phyloP scores from a whole-genome alignment of 768 basidiomycete genomes.

The Hemileccinum impolitum region DNA sequence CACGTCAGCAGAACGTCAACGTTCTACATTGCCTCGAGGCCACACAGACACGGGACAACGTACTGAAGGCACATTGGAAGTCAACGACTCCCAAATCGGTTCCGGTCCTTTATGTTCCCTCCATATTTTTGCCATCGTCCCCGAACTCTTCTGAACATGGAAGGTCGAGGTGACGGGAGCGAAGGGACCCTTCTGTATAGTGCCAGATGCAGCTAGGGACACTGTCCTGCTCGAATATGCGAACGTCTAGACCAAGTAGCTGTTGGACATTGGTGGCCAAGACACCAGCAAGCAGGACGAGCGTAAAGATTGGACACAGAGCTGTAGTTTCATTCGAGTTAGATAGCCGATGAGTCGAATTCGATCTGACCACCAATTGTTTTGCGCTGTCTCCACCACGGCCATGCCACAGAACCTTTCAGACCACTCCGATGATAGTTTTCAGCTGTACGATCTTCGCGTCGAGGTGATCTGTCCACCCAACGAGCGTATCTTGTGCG shows the following conservation, averaged over 20 bases:
- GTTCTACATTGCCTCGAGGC: no score
- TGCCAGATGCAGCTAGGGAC: slow-evolving; percentile 15
- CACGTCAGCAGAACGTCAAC: no score
- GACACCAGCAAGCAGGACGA: no score
- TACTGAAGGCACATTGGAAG: slow-evolving; percentile 10
- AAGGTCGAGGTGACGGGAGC: slow-evolving; percentile 6
- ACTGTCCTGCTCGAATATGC: slow-evolving; percentile 15
- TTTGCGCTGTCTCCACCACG: no score
- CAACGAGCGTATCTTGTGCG: slow-evolving; percentile 55
- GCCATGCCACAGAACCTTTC: slow-evolving; percentile 5
- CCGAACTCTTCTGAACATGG: slow-evolving; percentile 11
- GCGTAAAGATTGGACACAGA: no score
- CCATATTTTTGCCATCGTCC: slow-evolving; percentile 3
- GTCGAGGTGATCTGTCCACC: slow-evolving; percentile 62
- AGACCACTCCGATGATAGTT: slow-evolving; percentile 39
- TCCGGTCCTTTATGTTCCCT: slow-evolving; percentile 11
- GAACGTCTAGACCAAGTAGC: slow-evolving; percentile 10
- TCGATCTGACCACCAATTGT: no score
- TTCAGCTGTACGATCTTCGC: slow-evolving; percentile 61
- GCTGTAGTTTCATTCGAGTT: no score
- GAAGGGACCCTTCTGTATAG: slow-evolving; percentile 17
- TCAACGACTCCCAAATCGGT: slow-evolving; percentile 15
- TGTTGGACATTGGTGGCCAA: no score
- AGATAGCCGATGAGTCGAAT: no score
- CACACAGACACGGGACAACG: background rate